Evolutionary conservation across 768 basidiomycete genomes (phyloP).

Genomic region (Calvatia gigantea): DNA sequence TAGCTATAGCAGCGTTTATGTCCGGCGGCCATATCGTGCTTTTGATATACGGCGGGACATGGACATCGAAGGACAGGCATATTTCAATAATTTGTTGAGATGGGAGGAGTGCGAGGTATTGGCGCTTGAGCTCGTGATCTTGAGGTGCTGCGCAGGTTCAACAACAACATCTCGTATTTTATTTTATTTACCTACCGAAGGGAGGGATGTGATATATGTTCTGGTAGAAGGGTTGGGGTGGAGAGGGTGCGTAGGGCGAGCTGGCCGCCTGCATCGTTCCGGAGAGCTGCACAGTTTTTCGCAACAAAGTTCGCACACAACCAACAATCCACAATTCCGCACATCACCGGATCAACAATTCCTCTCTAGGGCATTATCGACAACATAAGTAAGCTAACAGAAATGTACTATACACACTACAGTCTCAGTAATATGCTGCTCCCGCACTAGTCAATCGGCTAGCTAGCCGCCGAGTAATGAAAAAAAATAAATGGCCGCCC

Average conservation of each 20-base stretch:
- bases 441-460: neutral
- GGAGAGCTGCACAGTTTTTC: slow-evolving; percentile 71
- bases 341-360: slow-evolving; percentile 8
- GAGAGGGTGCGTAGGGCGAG: slow-evolving; percentile 32
- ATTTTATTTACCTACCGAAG: slow-evolving; percentile 21
- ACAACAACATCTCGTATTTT: slow-evolving; percentile 16
- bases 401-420: slow-evolving; percentile 5
- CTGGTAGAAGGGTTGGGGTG: slow-evolving; percentile 33
- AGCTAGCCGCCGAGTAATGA: neutral
- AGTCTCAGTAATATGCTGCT: neutral
- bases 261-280: slow-evolving; percentile 58
- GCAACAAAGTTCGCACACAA: slow-evolving; percentile 52
- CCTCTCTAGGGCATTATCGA: neutral
- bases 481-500: neutral
- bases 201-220: slow-evolving; percentile 31
- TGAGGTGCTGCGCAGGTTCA: slow-evolving; percentile 23
- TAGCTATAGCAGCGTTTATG: slow-evolving; percentile 59
- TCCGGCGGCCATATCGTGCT: slow-evolving; percentile 72
- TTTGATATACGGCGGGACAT: slow-evolving; percentile 64
- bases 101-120: slow-evolving; percentile 66
- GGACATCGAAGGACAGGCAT: slow-evolving; percentile 66
- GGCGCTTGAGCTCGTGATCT: slow-evolving; percentile 65
- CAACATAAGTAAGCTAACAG: neutral
- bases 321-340: slow-evolving; percentile 11
- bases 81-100: slow-evolving; percentile 76